These are phyloP conservation scores for Saccharomyces hybrid DNA, from an alignment of 1,139 yeast species.

Conservation along the genomic window DNA sequence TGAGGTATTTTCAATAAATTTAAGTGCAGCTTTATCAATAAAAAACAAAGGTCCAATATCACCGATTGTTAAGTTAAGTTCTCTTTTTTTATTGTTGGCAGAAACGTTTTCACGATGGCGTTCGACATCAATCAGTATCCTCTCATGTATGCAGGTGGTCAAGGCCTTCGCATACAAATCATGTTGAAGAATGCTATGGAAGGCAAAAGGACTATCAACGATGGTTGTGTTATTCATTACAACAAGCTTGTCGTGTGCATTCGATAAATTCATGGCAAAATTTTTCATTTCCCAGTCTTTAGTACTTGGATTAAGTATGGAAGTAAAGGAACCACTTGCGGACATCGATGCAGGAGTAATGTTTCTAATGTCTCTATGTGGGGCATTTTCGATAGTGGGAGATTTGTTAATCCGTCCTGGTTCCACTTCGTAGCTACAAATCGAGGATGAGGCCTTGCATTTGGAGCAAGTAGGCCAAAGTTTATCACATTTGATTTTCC, in stretches of 20 bases:
- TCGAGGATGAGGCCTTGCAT: constrained; percentile 8
- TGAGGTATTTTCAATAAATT: not conserved
- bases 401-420: not conserved
- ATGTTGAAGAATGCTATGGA: constrained; percentile 12
- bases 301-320: not conserved
- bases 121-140: constrained; percentile 6
- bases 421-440: constrained; percentile 9
- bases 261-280: constrained; percentile 9
- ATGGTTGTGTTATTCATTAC: constrained; percentile 13
- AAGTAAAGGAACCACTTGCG: not conserved
- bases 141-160: constrained; percentile 17
- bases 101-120: not conserved
- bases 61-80: not conserved
- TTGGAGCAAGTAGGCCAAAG: constrained; percentile 14
- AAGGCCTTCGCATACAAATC: constrained; percentile 14
- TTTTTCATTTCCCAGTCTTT: constrained; percentile 3
- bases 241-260: constrained; percentile 13
- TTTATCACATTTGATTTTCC: constrained; percentile 19
- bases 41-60: constrained; percentile 3
- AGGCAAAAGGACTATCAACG: constrained; percentile 13
- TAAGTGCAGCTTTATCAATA: constrained; percentile 5
- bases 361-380: not conserved
- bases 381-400: not conserved
- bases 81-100: not conserved
- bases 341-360: not conserved